Evolutionary conservation across 2,329 filamentous ascomycete species (phyloP).

Genomic region (Ceratocystis colombiana): DNA sequence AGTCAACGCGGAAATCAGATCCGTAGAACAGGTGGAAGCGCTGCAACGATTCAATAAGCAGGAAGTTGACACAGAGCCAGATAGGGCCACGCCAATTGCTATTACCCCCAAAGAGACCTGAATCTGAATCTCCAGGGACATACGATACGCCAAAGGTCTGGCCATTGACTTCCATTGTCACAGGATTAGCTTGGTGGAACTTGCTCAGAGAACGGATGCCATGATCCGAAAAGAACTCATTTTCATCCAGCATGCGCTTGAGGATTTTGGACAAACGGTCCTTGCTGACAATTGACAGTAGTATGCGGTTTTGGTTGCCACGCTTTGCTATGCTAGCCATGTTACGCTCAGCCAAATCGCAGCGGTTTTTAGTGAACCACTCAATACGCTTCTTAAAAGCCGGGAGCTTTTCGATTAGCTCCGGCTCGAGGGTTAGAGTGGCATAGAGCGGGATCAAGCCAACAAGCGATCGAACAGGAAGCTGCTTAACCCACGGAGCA

Average conservation of each 20-base stretch:
- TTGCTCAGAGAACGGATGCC: constrained; percentile 89
- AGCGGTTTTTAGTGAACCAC: constrained; percentile 85
- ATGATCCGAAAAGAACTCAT: constrained; percentile 82
- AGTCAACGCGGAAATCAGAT: constrained; percentile 77
- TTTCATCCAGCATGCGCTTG: constrained; percentile 83
- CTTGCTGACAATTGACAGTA: constrained; percentile 84
- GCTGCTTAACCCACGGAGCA: constrained; percentile 82
- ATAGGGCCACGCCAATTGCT: constrained; percentile 96
- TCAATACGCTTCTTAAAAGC: constrained; percentile 86
- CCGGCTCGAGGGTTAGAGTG: constrained; percentile 82
- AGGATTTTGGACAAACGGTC: constrained; percentile 85
- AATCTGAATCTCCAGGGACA: constrained; percentile 91
- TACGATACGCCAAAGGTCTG: constrained; percentile 82
- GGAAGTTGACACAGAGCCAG: constrained; percentile 92
- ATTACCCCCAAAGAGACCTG: constrained; percentile 88
- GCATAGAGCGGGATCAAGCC: constrained; percentile 90
- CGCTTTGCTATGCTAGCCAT: constrained; percentile 87
- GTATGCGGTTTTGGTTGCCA: constrained; percentile 78
- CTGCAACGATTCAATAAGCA: constrained; percentile 87
- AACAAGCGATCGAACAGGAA: constrained; percentile 84
- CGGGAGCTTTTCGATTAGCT: constrained; percentile 83
- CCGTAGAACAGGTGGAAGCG: constrained; percentile 96
- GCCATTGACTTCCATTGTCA: constrained; percentile 91
- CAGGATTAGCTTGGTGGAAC: constrained; percentile 79
- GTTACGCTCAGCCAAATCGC: constrained; percentile 81